These are phyloP conservation scores for Gossypium schwendimanii DNA, from an alignment of 441 rosid species.

Conservation along the genomic window DNA sequence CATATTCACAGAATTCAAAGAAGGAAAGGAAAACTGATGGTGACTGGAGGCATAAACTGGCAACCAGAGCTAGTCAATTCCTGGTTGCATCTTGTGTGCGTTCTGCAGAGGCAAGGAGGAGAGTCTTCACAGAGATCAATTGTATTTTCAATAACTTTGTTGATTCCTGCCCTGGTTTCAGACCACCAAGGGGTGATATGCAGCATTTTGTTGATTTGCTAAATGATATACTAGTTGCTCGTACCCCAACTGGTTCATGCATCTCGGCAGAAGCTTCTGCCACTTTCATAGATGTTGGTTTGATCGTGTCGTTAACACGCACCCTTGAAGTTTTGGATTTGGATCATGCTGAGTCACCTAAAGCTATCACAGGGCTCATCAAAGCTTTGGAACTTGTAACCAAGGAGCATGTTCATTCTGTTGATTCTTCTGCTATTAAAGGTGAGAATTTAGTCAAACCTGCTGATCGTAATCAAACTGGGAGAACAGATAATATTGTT, in stretches of 20 bases:
- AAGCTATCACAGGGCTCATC: conserved; percentile 72
- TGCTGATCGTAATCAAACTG: conserved; percentile 46
- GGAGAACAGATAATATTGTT: conserved; percentile 48
- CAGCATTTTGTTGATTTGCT: conserved; percentile 73
- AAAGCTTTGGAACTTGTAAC: conserved; percentile 93
- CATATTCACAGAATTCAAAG: conserved; percentile 52
- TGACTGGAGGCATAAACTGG: conserved; percentile 90
- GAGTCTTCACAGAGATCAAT: conserved; percentile 72
- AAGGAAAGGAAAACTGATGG: conserved; percentile 77
- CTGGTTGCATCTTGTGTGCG: conserved; percentile 92
- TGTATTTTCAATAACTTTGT: conserved; percentile 62
- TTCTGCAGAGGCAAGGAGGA: conserved; percentile 83
- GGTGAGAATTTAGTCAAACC: conserved; percentile 59
- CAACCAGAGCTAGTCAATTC: conserved; percentile 73
- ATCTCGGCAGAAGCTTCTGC: conserved; percentile 89
- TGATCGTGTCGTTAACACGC: conserved; percentile 68
- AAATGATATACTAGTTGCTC: conserved; percentile 85
- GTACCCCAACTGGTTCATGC: conserved; percentile 77
- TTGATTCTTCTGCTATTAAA: conserved; percentile 48
- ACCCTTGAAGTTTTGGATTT: conserved; percentile 89
- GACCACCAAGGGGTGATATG: conserved; percentile 58
- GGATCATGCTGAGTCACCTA: conserved; percentile 81
- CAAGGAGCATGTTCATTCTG: conserved; percentile 80
- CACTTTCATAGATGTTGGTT: conserved; percentile 84
- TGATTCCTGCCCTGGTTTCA: conserved; percentile 48